Percentiles rank a stretch among this genome's conserved stretches.
These are phyloP conservation scores for Fraxinus excelsior DNA, from an alignment of 257 asterid species.

Conservation along the genomic window DNA sequence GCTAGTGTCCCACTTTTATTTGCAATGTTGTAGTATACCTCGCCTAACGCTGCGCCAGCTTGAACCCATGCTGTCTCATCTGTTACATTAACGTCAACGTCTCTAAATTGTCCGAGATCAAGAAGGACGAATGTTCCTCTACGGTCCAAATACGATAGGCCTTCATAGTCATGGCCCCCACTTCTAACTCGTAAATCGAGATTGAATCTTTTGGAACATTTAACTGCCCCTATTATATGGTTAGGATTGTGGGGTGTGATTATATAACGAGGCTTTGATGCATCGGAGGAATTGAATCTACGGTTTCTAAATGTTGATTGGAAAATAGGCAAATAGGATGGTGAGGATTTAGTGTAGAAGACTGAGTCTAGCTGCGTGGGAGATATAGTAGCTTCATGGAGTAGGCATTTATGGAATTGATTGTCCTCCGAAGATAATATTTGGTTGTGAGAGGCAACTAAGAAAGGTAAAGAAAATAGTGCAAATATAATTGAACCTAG, in stretches of 20 bases:
- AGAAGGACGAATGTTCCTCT: background rate
- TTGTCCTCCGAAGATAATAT: background rate
- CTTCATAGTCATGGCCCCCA: slow-evolving; percentile 1
- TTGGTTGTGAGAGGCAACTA: slow-evolving; percentile 5
- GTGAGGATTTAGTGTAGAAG: slow-evolving; percentile 1
- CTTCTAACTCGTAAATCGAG: background rate
- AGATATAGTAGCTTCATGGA: background rate
- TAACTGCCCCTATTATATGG: background rate
- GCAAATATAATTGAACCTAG: background rate
- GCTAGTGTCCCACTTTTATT: background rate
- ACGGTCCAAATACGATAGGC: background rate
- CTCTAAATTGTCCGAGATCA: background rate
- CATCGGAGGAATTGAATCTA: background rate
- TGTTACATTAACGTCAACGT: background rate
- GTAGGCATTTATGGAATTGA: slow-evolving; percentile 4
- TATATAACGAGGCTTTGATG: slow-evolving; percentile 5
- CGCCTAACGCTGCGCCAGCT: slow-evolving; percentile 2
- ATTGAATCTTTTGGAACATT: background rate
- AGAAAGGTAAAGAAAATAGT: background rate
- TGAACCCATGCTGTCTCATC: slow-evolving; percentile 6
- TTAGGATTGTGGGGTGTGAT: slow-evolving; percentile 1
- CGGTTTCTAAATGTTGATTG: slow-evolving; percentile 2
- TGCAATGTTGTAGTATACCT: slow-evolving; percentile 4
- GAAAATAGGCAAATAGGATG: slow-evolving; percentile 6
- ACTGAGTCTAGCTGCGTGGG: background rate